These are phyloP conservation scores for Aspergillus asperescens DNA, from an alignment of 495 filamentous ascomycete species.

Conservation along the genomic window DNA sequence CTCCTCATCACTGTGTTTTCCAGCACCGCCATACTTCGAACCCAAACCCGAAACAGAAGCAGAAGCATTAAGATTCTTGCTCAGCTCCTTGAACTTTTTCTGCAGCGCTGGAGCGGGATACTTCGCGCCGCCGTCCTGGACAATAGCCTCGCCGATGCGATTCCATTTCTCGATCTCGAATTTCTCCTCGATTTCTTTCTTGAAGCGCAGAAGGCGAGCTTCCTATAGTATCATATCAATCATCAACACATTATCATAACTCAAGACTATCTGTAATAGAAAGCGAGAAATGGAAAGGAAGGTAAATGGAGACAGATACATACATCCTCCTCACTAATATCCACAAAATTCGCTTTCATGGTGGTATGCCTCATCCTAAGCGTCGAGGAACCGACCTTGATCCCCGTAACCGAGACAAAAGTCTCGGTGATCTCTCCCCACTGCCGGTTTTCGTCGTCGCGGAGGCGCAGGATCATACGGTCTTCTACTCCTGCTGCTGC, in stretches of 20 bases:
- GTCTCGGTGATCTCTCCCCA: constrained; percentile 21
- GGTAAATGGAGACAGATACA: constrained; percentile 1
- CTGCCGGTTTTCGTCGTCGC: constrained; percentile 14
- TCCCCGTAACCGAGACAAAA: constrained; percentile 14
- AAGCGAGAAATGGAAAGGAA: no score
- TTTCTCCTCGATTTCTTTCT: constrained; percentile 23
- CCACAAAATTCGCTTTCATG: constrained; percentile 26
- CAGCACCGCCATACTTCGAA: no score
- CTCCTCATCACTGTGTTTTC: background rate
- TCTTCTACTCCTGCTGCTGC: constrained; percentile 9
- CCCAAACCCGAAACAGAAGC: background rate
- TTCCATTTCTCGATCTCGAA: constrained; percentile 24
- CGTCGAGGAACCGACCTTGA: constrained; percentile 11
- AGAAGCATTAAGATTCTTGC: background rate
- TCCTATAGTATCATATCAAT: constrained; percentile 12
- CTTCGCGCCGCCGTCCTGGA: constrained; percentile 15
- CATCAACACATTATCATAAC: no score
- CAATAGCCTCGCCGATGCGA: constrained; percentile 16
- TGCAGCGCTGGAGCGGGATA: constrained; percentile 16
- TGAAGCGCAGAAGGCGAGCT: constrained; percentile 12
- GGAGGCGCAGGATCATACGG: constrained; percentile 21
- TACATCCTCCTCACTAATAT: constrained; percentile 17
- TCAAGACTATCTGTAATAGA: no score
- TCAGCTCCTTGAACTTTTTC: constrained; percentile 24
- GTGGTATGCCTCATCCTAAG: constrained; percentile 15